Evolutionary conservation across 192 early-diverging fungal species (phyloP), one percentile per base, ranked within the genome.

Genomic region (Coemansia sp.): DNA sequence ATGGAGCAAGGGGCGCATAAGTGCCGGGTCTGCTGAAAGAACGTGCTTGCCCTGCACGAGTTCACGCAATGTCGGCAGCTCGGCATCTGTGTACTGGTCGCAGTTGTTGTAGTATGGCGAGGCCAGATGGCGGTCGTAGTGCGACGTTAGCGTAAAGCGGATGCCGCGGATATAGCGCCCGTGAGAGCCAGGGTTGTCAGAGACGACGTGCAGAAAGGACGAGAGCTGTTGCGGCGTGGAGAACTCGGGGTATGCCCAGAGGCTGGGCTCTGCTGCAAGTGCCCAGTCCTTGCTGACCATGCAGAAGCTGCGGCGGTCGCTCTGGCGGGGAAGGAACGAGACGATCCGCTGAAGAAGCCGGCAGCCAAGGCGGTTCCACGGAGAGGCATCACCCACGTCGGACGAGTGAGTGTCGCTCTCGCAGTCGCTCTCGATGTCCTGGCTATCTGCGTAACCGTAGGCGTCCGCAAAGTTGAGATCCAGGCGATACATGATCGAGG

Each of bases 211-310:
- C 67, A 73, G 43, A 23, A 79, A 79, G 48, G 58, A 43, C 8
- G 76, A 63, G 30, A 79, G 67, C 67, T 73, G 76, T 43, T 72
- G 46, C 33, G 76, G 76, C 30, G 67, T 68, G 2, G 76, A 57
- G 30, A 79, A 79, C 57, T 70, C 67, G 21, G 76, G 76, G 56
- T 73, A 73, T 20, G 71, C 76, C 76, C 76, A 79, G 21, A 79
- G 71, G n/a, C 29, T 33, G 8, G 76, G 64, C 49, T 66, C 58
- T 21, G 59, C 76, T 1, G 71, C 76, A 16, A 66, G 61, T 21
- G 64, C 71, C 76, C 76, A 79, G 67, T 79, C 76, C 29, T 62
- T 62, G 71, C 34, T 70, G 26, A 79, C 76, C 52, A 73, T 43
- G 43, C 76, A 70, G 61, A 79, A 67, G 16, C 59, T 43, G 25